Percentiles rank a stretch among this genome's conserved stretches.
phyloP scores from a whole-genome alignment of 2,329 filamentous ascomycete genomes.

The Penicillium aurantiogriseum region DNA sequence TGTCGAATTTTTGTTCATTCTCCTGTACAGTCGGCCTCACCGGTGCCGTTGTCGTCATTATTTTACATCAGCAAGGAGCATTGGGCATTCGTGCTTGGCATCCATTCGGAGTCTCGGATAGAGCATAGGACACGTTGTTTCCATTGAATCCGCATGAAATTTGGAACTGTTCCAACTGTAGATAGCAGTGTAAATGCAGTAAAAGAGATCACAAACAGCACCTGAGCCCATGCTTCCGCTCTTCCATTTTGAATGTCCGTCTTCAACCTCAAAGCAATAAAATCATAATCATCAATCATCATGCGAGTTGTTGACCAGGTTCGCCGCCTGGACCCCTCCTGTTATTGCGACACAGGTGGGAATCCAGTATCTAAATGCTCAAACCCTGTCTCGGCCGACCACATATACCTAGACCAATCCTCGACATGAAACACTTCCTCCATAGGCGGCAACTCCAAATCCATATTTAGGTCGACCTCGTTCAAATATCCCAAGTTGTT shows the following conservation, averaged over 20 bases:
- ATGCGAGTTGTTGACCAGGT: slow-evolving; percentile 3
- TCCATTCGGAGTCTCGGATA: slow-evolving; percentile 12
- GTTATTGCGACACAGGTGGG: slow-evolving; percentile 19
- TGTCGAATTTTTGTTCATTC: background rate
- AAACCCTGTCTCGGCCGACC: slow-evolving; percentile 26
- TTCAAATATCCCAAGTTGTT: slow-evolving; percentile 14
- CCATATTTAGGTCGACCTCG: slow-evolving; percentile 21
- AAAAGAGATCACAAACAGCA: background rate
- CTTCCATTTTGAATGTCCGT: background rate
- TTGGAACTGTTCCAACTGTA: background rate
- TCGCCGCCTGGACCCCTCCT: slow-evolving; percentile 11
- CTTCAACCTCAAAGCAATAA: background rate
- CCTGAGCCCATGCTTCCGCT: background rate
- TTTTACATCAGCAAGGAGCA: slow-evolving; percentile 24
- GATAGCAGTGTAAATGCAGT: background rate
- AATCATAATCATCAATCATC: slow-evolving; percentile 21
- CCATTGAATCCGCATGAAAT: background rate
- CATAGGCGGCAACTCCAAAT: slow-evolving; percentile 16
- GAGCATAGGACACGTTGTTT: slow-evolving; percentile 6
- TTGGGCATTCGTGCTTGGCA: slow-evolving; percentile 15
- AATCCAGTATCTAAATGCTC: slow-evolving; percentile 26
- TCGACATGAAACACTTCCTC: slow-evolving; percentile 24
- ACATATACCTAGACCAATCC: slow-evolving; percentile 29
- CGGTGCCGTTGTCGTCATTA: slow-evolving; percentile 13
- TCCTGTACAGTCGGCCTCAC: slow-evolving; percentile 9